Evolutionary conservation across 2,329 filamentous ascomycete genomes (phyloP).

Genomic region (Diaporthe helianthi): DNA sequence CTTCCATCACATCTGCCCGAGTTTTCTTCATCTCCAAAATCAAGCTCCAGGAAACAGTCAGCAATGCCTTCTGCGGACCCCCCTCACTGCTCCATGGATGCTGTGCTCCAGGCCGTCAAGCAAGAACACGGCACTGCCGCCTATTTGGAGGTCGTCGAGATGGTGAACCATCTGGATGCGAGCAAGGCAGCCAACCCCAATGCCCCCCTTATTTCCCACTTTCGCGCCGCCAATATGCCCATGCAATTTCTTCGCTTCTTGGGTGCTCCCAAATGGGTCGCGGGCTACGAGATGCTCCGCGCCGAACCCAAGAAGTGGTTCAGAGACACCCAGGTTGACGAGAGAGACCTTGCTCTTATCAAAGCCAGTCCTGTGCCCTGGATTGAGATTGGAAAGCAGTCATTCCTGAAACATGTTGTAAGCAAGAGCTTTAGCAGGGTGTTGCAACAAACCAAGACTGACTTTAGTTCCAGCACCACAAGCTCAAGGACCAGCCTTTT

Average conservation of each 20-base stretch:
- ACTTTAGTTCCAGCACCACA: background rate
- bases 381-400: background rate
- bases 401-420: slow-evolving; percentile 11
- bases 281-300: background rate
- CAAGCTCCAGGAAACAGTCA: background rate
- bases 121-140: background rate
- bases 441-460: background rate
- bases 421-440: background rate
- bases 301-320: slow-evolving; percentile 7
- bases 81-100: background rate
- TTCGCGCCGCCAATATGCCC: too few species aligned
- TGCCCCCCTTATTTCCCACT: background rate
- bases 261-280: background rate
- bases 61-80: background rate
- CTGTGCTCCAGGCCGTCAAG: background rate
- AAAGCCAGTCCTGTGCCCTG: background rate
- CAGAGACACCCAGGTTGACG: background rate
- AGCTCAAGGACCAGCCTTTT: background rate
- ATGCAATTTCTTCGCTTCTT: too few species aligned
- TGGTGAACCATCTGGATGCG: background rate
- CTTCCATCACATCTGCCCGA: too few species aligned
- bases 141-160: background rate
- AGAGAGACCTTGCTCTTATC: slow-evolving; percentile 27
- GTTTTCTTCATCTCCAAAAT: background rate
- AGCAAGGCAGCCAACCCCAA: too few species aligned